Conservation (phyloP, 2,329 filamentous ascomycete species). For the Sporothrix brasiliensis region DNA sequence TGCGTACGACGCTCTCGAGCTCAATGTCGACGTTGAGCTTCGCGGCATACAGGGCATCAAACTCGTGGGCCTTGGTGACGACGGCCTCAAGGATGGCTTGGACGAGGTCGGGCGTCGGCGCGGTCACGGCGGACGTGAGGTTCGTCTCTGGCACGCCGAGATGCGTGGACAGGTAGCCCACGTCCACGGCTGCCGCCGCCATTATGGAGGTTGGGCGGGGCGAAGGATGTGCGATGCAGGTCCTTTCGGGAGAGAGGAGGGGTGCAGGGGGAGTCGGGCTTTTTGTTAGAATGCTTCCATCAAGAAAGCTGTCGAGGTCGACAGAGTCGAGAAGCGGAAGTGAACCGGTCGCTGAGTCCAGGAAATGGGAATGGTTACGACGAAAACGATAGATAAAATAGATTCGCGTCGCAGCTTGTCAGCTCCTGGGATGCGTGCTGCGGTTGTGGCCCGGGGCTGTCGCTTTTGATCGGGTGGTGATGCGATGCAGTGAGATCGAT, state of each 20-base stretch:
- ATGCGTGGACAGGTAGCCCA: slow-evolving; percentile 72
- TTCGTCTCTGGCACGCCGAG: slow-evolving; percentile 68
- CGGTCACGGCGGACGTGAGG: slow-evolving; percentile 62
- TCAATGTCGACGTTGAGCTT: slow-evolving; percentile 91
- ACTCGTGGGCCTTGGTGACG: slow-evolving; percentile 76
- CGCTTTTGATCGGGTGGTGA: slow-evolving; percentile 12
- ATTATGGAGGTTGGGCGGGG: slow-evolving; percentile 46
- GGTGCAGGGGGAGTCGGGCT: not conserved
- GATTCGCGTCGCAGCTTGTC: not conserved
- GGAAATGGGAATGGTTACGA: not conserved
- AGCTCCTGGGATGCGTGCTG: not conserved
- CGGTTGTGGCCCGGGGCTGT: slow-evolving; percentile 7
- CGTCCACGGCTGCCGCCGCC: slow-evolving; percentile 66
- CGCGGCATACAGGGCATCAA: slow-evolving; percentile 78
- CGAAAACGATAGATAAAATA: not conserved
- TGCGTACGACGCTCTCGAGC: slow-evolving; percentile 85
- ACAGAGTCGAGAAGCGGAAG: not conserved
- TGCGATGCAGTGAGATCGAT: slow-evolving; percentile 8
- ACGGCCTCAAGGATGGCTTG: slow-evolving; percentile 73
- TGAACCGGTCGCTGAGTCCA: not conserved
- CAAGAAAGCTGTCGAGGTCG: slow-evolving; percentile 18
- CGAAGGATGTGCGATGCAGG: not conserved
- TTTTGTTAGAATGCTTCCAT: slow-evolving; percentile 29
- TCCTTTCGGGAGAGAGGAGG: not conserved
- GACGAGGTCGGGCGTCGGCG: slow-evolving; percentile 78